Percentiles rank a stretch among this genome's conserved stretches.
Evolutionary conservation across 2,329 filamentous ascomycete genomes (phyloP).

Genomic region (Aureobasidium sp.): DNA sequence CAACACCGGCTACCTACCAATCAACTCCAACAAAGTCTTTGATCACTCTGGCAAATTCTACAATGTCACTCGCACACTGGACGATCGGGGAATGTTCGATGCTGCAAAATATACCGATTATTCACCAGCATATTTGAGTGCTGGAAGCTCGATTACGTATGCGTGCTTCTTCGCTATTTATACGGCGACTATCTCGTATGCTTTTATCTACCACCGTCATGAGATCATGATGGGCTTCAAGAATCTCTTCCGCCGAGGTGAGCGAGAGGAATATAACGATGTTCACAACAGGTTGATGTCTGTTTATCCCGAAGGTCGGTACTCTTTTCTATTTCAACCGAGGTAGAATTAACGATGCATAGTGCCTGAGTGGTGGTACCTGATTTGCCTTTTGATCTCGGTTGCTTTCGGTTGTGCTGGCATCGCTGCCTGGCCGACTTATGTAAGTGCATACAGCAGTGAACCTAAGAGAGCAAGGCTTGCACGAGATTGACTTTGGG

Average conservation of each 20-base stretch:
- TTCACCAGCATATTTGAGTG: not conserved
- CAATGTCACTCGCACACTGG: slow-evolving; percentile 2
- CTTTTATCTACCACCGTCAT: slow-evolving; percentile 6
- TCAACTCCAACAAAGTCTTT: slow-evolving; percentile 2
- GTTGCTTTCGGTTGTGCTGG: slow-evolving; percentile 5
- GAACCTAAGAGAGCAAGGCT: not conserved
- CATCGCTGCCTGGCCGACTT: slow-evolving; percentile 7
- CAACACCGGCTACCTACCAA: slow-evolving; percentile 74
- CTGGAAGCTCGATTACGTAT: not conserved
- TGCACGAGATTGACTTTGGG: not conserved
- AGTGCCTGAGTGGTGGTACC: slow-evolving; percentile 10
- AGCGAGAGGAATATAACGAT: not conserved
- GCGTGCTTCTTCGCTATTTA: slow-evolving; percentile 7
- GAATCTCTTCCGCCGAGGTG: not conserved
- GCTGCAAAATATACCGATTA: not conserved
- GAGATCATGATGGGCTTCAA: slow-evolving; percentile 10
- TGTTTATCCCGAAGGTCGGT: not conserved
- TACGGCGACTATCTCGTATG: not conserved
- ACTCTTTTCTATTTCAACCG: not conserved
- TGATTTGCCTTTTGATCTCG: not conserved
- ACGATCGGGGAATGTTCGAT: not conserved
- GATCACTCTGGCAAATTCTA: slow-evolving; percentile 6
- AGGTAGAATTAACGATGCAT: not conserved
- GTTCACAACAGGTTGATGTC: slow-evolving; percentile 5
- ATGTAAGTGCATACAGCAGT: not conserved